These are phyloP conservation scores for Cicer arietinum DNA, from an alignment of 306 rosid genomes.

Conservation along the genomic window DNA sequence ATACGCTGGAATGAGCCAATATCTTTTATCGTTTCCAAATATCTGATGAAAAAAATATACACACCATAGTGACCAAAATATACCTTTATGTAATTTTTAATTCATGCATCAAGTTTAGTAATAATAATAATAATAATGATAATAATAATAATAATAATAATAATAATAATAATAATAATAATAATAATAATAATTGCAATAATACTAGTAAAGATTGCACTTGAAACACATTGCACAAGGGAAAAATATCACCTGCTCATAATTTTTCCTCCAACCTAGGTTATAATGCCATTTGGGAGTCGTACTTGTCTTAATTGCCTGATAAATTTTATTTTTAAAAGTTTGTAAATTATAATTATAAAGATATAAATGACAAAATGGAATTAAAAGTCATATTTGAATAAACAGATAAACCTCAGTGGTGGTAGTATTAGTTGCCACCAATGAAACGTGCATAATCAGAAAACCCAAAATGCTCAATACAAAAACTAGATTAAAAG, in stretches of 20 bases:
- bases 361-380: slow-evolving; percentile 6
- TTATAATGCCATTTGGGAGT: slow-evolving; percentile 64
- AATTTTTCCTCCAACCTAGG: slow-evolving; percentile 72
- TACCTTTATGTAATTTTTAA: background rate
- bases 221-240: slow-evolving; percentile 1
- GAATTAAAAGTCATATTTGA: background rate
- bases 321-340: slow-evolving; percentile 18
- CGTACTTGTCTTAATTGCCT: slow-evolving; percentile 71
- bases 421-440: slow-evolving; percentile 72
- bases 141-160: too few species aligned
- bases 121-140: too few species aligned
- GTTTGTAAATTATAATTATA: slow-evolving; percentile 35
- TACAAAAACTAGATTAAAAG: slow-evolving; percentile 68
- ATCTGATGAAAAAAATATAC: slow-evolving; percentile 51
- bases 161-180: too few species aligned
- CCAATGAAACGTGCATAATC: slow-evolving; percentile 69
- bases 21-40: slow-evolving; percentile 64
- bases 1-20: slow-evolving; percentile 75
- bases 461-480: slow-evolving; percentile 71
- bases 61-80: background rate
- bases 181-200: too few species aligned
- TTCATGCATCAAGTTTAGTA: background rate
- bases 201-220: too few species aligned
- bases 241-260: slow-evolving; percentile 61
- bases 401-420: slow-evolving; percentile 63